A percentile compares a stretch with the other conserved stretches of the same genome.
Evolutionary conservation across 345 rosid genomes (phyloP).

Genomic region (Populus nigra): DNA sequence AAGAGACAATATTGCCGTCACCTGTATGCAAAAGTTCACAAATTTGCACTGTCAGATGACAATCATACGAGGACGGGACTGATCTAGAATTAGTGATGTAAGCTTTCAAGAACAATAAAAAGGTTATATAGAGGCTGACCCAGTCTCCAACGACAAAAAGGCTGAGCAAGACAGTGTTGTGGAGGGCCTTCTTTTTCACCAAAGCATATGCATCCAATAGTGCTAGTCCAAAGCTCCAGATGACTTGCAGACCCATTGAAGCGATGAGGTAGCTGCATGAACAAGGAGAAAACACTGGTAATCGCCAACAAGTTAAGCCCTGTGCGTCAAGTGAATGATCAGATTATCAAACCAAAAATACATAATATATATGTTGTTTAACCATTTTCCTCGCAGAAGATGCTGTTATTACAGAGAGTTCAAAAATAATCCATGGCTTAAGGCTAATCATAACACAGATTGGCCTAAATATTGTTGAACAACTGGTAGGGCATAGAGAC

Average conservation of each 20-base stretch:
- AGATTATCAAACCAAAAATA: background rate
- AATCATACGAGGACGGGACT: background rate
- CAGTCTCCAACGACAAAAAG: constrained; percentile 89
- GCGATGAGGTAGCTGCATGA: constrained; percentile 74
- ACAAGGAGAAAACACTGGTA: background rate
- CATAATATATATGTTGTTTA: background rate
- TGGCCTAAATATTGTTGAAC: constrained; percentile 4
- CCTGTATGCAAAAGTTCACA: constrained; percentile 36
- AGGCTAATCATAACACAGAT: background rate
- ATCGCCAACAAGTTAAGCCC: background rate
- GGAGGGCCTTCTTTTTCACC: constrained; percentile 53
- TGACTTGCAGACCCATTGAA: constrained; percentile 80
- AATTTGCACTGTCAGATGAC: background rate
- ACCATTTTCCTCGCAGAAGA: background rate
- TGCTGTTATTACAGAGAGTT: background rate
- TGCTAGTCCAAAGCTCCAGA: constrained; percentile 85
- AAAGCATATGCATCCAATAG: constrained; percentile 56
- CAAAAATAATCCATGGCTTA: background rate
- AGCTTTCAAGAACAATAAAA: background rate
- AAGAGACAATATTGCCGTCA: constrained; percentile 59
- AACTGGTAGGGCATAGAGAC: background rate
- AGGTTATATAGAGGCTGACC: constrained; percentile 40
- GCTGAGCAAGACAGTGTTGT: constrained; percentile 52
- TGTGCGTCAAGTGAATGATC: background rate
- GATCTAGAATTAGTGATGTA: background rate